A percentile compares a stretch with the other conserved stretches of the same genome.
Conservation (phyloP, 2,329 filamentous ascomycete species). For the Fusarium tricinctum region DNA sequence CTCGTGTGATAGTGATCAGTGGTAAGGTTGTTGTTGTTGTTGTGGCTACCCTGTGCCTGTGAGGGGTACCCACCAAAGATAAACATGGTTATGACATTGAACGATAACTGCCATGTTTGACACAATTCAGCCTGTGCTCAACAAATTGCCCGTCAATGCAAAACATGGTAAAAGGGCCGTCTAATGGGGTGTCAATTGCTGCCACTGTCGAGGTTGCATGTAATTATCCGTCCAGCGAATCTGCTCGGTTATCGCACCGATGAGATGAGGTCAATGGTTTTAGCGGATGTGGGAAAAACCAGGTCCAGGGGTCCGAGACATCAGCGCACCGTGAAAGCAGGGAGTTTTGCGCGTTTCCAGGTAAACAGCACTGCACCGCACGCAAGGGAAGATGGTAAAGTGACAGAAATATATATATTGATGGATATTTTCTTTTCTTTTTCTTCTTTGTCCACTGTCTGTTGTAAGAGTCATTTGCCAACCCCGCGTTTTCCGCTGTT, state of each 20-base stretch:
- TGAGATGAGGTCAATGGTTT: not conserved
- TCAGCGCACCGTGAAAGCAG: conserved; percentile 30
- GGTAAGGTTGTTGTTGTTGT: too few relatives aligned
- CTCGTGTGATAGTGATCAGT: not conserved
- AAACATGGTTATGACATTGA: too few relatives aligned
- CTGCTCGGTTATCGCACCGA: conserved; percentile 5
- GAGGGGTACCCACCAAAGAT: not conserved
- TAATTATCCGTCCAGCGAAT: conserved; percentile 3
- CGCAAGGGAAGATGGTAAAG: conserved; percentile 9
- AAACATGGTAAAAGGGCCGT: not conserved
- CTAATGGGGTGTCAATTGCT: not conserved
- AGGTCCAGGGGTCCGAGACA: conserved; percentile 33
- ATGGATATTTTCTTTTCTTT: not conserved
- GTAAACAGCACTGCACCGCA: not conserved
- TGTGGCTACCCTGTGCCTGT: too few relatives aligned
- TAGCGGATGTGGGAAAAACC: not conserved
- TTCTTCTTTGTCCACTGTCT: not conserved
- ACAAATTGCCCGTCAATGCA: conserved; percentile 13
- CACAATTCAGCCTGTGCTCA: not conserved
- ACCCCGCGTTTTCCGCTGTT: not conserved
- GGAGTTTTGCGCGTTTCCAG: conserved; percentile 4
- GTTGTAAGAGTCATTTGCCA: not conserved
- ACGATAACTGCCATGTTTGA: too few relatives aligned
- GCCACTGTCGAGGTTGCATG: not conserved
- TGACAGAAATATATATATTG: not conserved